Percentiles rank a stretch among this genome's conserved stretches.
These are phyloP conservation scores for Colletotrichum sp. DNA, from an alignment of 2,329 filamentous ascomycete species.

Conservation along the genomic window DNA sequence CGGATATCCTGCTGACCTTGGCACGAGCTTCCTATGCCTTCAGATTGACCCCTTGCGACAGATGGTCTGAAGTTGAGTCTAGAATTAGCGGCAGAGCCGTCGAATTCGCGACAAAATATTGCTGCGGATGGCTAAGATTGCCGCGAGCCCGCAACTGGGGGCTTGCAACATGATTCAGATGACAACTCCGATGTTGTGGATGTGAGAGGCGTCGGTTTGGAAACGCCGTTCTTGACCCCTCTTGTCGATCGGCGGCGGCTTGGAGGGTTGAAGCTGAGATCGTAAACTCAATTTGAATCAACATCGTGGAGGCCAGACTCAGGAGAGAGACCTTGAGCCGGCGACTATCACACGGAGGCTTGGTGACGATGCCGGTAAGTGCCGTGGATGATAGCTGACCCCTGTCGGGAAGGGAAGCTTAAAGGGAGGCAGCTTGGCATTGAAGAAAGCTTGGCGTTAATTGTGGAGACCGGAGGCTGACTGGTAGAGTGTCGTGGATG, in stretches of 20 bases:
- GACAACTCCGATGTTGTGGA: not conserved
- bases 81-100: not conserved
- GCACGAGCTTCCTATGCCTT: not conserved
- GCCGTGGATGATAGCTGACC: not conserved
- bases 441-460: conserved; percentile 11
- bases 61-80: not conserved
- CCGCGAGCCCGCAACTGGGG: not conserved
- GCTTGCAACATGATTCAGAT: not conserved
- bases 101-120: not conserved
- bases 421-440: not conserved
- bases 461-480: not conserved
- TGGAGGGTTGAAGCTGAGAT: not conserved
- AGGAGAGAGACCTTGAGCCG: not conserved
- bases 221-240: not conserved
- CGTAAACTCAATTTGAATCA: conserved; percentile 3
- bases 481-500: not conserved
- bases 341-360: not conserved
- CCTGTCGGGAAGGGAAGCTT: conserved; percentile 1
- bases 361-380: not conserved
- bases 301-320: not conserved
- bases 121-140: not conserved
- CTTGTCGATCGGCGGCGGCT: not conserved
- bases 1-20: not conserved
- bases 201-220: not conserved
- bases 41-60: not conserved